These are phyloP conservation scores for Ceratonia siliqua DNA, from an alignment of 306 rosid species.

Conservation along the genomic window DNA sequence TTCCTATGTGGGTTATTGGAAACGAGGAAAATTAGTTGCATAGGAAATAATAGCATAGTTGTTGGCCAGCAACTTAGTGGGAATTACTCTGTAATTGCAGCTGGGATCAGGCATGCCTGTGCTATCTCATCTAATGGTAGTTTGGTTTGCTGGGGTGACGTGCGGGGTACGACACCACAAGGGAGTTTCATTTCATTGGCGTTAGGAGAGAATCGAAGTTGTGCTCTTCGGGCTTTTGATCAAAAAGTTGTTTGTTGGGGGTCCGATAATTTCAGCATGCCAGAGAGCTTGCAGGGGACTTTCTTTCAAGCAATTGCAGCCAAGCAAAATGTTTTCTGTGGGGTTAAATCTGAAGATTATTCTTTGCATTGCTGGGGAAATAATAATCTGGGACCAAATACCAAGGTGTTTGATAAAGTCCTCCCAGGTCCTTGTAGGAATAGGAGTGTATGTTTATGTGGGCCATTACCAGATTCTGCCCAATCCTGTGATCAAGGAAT, in stretches of 20 bases:
- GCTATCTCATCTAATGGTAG: conserved; percentile 41
- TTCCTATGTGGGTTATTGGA: conserved; percentile 61
- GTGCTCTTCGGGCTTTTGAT: conserved; percentile 47
- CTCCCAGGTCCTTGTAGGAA: conserved; percentile 75
- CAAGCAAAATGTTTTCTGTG: conserved; percentile 67
- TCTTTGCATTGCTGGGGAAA: conserved; percentile 83
- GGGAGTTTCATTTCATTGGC: conserved; percentile 66
- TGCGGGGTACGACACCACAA: conserved; percentile 37
- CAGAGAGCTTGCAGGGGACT: conserved; percentile 33
- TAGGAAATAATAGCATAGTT: conserved; percentile 17
- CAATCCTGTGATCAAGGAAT: conserved; percentile 33
- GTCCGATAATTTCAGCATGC: conserved; percentile 53
- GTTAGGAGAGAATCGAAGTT: conserved; percentile 70
- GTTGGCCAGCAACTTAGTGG: conserved; percentile 33
- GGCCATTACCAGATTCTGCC: conserved; percentile 21
- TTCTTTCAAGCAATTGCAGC: conserved; percentile 61
- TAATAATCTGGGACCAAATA: conserved; percentile 34
- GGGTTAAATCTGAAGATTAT: conserved; percentile 36
- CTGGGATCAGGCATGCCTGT: conserved; percentile 70
- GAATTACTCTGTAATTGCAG: conserved; percentile 43
- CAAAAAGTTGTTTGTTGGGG: conserved; percentile 74
- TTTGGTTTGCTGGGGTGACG: conserved; percentile 72
- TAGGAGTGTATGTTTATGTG: conserved; percentile 42
- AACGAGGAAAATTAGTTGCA: conserved; percentile 45
- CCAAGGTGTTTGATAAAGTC: conserved; percentile 52